phyloP scores from a whole-genome alignment of 2,329 filamentous ascomycete genomes.

The Chaetoscypha palmicola region DNA sequence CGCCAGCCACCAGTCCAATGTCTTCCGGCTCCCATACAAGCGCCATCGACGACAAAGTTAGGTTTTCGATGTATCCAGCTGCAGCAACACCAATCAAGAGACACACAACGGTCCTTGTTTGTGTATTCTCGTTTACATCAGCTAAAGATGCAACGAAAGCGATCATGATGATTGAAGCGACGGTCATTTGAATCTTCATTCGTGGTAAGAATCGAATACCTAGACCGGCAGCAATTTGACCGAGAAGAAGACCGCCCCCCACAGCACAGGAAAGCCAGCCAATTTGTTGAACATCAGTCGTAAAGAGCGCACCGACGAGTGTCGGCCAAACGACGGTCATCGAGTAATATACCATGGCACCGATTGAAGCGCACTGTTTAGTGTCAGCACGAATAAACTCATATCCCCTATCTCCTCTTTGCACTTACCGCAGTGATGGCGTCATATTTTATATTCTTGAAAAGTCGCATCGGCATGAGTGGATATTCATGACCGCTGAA shows the following conservation, averaged over 20 bases:
- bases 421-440: conserved; percentile 26
- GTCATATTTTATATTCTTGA: conserved; percentile 31
- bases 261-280: conserved; percentile 16
- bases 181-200: conserved; percentile 14
- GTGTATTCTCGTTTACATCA: conserved; percentile 3
- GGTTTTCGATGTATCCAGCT: conserved; percentile 36
- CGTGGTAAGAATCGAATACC: conserved; percentile 8
- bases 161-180: conserved; percentile 14
- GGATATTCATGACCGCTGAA: conserved; percentile 26
- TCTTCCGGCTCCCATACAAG: conserved; percentile 41
- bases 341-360: conserved; percentile 32
- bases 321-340: conserved; percentile 31
- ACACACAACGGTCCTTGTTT: conserved; percentile 28
- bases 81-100: conserved; percentile 30
- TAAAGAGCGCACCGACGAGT: conserved; percentile 10
- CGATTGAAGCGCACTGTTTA: conserved; percentile 30
- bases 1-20: conserved; percentile 39
- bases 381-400: too few relatives aligned
- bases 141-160: conserved; percentile 10
- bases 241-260: conserved; percentile 8
- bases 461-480: conserved; percentile 33
- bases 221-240: conserved; percentile 12
- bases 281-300: conserved; percentile 7
- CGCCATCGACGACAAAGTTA: conserved; percentile 38
- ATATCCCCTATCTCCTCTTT: too few relatives aligned